Evolutionary conservation across 2,329 filamentous ascomycete species (phyloP), one percentile per base, ranked within the genome.

Genomic region (Aspergillus oerlinghausenensis): DNA sequence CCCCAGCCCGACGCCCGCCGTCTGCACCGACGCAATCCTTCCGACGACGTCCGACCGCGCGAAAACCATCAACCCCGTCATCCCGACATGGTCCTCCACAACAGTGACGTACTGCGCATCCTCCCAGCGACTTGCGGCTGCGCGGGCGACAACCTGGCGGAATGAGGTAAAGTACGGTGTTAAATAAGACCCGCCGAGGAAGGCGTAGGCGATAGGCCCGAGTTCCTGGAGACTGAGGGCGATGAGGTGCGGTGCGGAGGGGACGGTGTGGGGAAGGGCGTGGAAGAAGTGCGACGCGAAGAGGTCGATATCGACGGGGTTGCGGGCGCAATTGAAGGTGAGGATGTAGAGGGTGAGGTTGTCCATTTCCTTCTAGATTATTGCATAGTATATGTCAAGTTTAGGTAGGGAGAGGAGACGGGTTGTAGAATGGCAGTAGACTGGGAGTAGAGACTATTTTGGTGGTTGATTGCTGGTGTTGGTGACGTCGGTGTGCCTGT

Each of bases 31-130:
- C 53, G 78, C 77, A 52, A 97, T 78, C 25, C 82, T 79, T 8
- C 80, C 73, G 0, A 82, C 79, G 45, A 83, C 66, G 47, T 80
- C 76, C 2, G 87, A 80, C 55, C 85, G 85, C 21, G 87, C 88
- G 70, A 96, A 96, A 19, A 97, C 81, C 80, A 97, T 84, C 51
- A 97, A 84, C 25, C 84, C 92, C 0, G 92, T 97, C 86, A 97
- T 91, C 62, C 94, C 93, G 50, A 92, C 83, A 71, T 94, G 92
- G 49, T 86, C 83, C 23, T 84, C 82, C 50, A 85, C 79, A 26
- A 96, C 76, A 54, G 90, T 84, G 42, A 85, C 84, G 72, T 95
- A 96, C 19, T 81, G 78, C 32, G 73, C 70, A 58, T 73, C 65
- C 38, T 66, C 63, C 61, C 69, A 71, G 55, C 73, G 75, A 52